Evolutionary conservation across 2,329 filamentous ascomycete species (phyloP), one percentile per base, ranked within the genome.

Genomic region (Aspergillus tanneri): DNA sequence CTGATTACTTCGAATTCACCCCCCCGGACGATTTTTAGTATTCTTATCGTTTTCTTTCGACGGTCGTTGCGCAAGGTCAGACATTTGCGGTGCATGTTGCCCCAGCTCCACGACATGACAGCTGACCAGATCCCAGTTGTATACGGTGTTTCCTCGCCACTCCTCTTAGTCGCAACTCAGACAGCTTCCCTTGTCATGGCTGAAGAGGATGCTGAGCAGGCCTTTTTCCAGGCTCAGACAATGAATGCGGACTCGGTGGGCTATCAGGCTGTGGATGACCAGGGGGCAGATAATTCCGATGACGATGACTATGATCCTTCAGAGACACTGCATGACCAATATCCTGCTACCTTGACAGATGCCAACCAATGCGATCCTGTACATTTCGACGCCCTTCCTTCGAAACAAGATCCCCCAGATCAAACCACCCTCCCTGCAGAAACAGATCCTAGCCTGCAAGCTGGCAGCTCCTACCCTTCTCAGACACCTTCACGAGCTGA

Each of bases 221-320:
- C 77, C 53, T 80, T 79, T 59, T 73, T 80, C 50, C 67, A 73
- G 58, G 72, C 75, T 34, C 75, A 80, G 67, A 60, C 67, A 46
- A 64, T 68, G 57, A 72, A 74, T 57, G 66, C 67, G 49, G 66
- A 70, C 34, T 66, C 63, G 57, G 60, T 64, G 55, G 52, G 61
- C 52, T 58, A 62, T 55, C 71, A 71, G 63, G 67, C 64, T 66
- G 65, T 73, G 57, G 81, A 78, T 76, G 74, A 72, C 64, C 74
- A 77, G 67, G 73, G 69, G 65, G 68, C 76, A 71, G 76, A 77
- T 70, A 76, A 75, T 69, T 77, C 72, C 61, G 73, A 74, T 63
- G 76, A 77, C 62, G 76, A 80, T 69, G 82, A 81, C 68, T 76
- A 76, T 70, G 72, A 79, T 67, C 73, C 73, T 63, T 72, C 76